Evolutionary conservation across 805 yeast species (phyloP), one percentile per base, ranked within the genome.

Genomic region (Metschnikowia colocasiae): DNA sequence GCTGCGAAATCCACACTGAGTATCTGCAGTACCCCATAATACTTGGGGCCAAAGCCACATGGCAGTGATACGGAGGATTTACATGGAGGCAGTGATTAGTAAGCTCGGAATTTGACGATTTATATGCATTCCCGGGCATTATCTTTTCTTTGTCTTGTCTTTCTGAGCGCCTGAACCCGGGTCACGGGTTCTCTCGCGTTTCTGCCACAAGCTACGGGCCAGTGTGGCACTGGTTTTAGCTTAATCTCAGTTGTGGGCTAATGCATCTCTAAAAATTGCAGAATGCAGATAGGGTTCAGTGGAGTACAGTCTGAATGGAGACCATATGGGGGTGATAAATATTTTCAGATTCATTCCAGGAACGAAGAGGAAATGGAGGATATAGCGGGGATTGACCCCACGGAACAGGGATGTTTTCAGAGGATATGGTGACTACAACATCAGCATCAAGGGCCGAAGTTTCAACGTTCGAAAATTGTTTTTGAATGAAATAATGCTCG

Each of bases 1-100:
- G 49, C 49, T 46, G 47, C 46, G 44, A 45, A 25, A 30, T 37
- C 33, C 39, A 26, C 30, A 40, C 37, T 20, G 42, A 2, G 12
- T 39, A 20, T n/a, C 6, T 39, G 34, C 42, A 39, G 34, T 19
- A 6, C 34, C 19, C 3, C 10, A 3, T 7, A n/a, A 1, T 19
- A 5, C n/a, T 9, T 7, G 12, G 26, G 30, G 20, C 30, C 30
- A 36, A 35, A n/a, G 36, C 36, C 20, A 13, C 23, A 12, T 6
- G 8, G 20, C 27, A 23, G 9, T 9, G 15, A 16, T 23, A 15
- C n/a, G n/a, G 15, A 22, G 12, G 16, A 16, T 36, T 18, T 36
- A 10, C 20, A 15, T 15, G 19, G 30, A 19, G 6, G n/a, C 18
- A 16, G 7, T 23, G 20, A 23, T 23, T 36, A 15, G n/a, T 25